These are phyloP conservation scores for Saturnispora halmiae DNA, from an alignment of 805 yeast genomes.

Conservation along the genomic window DNA sequence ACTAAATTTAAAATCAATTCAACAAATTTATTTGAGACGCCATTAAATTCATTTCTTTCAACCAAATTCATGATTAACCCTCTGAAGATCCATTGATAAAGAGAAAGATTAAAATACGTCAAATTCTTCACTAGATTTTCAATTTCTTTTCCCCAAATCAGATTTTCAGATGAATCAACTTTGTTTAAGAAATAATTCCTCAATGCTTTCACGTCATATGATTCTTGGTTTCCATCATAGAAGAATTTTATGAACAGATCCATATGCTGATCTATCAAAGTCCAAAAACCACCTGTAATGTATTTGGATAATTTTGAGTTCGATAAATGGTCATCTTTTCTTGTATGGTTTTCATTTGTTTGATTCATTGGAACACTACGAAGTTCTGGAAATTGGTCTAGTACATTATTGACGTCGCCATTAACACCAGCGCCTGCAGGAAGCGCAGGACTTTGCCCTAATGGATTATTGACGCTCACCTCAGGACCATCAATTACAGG, in stretches of 20 bases:
- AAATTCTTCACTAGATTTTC: constrained; percentile 20
- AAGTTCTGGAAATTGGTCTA: constrained; percentile 22
- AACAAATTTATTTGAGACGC: neutral
- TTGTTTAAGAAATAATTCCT: constrained; percentile 9
- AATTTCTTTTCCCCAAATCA: neutral
- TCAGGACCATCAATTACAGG: constrained; percentile 11
- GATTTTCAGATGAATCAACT: neutral
- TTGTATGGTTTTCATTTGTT: constrained; percentile 4
- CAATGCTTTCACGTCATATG: constrained; percentile 3
- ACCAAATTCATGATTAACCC: constrained; percentile 22
- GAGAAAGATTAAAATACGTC: constrained; percentile 34
- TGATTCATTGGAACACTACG: constrained; percentile 13
- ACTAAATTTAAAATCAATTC: constrained; percentile 8
- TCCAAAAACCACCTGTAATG: constrained; percentile 21
- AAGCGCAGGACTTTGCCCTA: constrained; percentile 1
- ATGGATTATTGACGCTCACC: constrained; percentile 6
- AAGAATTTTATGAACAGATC: constrained; percentile 18
- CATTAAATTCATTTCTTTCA: constrained; percentile 10
- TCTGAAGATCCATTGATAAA: constrained; percentile 34
- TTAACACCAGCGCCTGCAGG: constrained; percentile 12
- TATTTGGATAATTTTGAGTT: neutral
- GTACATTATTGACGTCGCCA: constrained; percentile 22
- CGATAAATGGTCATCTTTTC: neutral
- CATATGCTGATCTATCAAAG: constrained; percentile 15
- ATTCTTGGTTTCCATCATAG: constrained; percentile 9